Percentiles rank a stretch among this genome's conserved stretches.
These are phyloP conservation scores for Penicillium robsamsonii DNA, from an alignment of 495 filamentous ascomycete species.

Conservation along the genomic window DNA sequence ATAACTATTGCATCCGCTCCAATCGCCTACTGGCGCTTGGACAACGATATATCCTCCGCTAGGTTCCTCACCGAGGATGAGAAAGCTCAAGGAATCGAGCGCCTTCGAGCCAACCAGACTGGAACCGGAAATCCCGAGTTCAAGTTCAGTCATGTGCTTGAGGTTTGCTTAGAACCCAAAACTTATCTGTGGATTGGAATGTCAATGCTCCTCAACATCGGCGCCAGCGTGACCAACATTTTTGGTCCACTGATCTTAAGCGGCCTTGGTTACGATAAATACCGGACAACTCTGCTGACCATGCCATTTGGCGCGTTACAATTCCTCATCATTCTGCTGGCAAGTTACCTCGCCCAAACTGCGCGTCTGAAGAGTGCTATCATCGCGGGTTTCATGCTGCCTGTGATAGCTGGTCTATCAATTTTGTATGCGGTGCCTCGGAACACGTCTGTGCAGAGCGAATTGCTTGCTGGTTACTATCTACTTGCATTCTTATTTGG, in stretches of 20 bases:
- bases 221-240: slow-evolving; percentile 57
- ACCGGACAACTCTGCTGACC: slow-evolving; percentile 49
- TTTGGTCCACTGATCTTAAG: slow-evolving; percentile 61
- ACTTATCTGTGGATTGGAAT: slow-evolving; percentile 52
- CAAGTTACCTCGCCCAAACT: slow-evolving; percentile 48
- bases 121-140: slow-evolving; percentile 50
- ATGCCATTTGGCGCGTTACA: slow-evolving; percentile 53
- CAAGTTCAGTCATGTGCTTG: slow-evolving; percentile 44
- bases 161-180: slow-evolving; percentile 49
- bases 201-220: slow-evolving; percentile 59
- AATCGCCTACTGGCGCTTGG: slow-evolving; percentile 43
- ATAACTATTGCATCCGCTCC: slow-evolving; percentile 48
- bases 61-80: slow-evolving; percentile 60
- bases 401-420: slow-evolving; percentile 55
- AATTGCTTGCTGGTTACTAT: slow-evolving; percentile 59
- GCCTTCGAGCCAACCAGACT: slow-evolving; percentile 62
- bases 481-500: slow-evolving; percentile 59
- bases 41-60: slow-evolving; percentile 51
- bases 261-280: slow-evolving; percentile 58
- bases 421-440: slow-evolving; percentile 55
- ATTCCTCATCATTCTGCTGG: slow-evolving; percentile 41
- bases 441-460: slow-evolving; percentile 34
- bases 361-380: slow-evolving; percentile 51
- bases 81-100: slow-evolving; percentile 57
- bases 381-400: slow-evolving; percentile 47